Conservation (phyloP, 2,329 filamentous ascomycete genomes). For the Fusarium sp. region DNA sequence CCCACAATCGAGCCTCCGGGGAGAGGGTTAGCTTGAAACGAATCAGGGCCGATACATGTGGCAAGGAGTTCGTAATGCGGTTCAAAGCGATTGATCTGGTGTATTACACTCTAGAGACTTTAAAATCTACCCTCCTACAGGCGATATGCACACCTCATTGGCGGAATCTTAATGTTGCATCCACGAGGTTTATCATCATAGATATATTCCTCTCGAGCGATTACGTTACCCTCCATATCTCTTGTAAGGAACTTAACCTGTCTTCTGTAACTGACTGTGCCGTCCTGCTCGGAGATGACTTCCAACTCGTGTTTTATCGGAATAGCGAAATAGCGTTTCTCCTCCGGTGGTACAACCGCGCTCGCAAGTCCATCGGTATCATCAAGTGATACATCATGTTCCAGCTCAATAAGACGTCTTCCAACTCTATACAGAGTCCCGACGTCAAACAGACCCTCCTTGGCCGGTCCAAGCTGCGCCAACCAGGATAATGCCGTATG, state of each 20-base stretch:
- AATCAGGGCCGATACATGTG: neutral
- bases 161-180: neutral
- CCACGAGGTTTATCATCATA: neutral
- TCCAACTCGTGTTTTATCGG: slow-evolving; percentile 8
- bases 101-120: no score
- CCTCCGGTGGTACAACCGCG: neutral
- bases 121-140: neutral
- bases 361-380: fast-evolving
- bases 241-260: neutral
- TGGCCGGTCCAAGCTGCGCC: neutral
- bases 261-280: neutral
- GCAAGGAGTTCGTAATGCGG: neutral
- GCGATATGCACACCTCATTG: slow-evolving; percentile 4
- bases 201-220: neutral
- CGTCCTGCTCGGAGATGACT: neutral
- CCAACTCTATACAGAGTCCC: slow-evolving; percentile 15
- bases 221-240: neutral
- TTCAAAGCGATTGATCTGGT: neutral
- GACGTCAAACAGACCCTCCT: slow-evolving; percentile 12
- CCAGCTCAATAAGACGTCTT: slow-evolving; percentile 1
- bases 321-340: neutral
- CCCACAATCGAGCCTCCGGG: neutral
- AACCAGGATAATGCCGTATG: neutral
- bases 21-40: neutral
- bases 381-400: neutral